Base-by-base conservation (phyloP, 2,329 filamentous ascomycete genomes). In the Zasmidium angulare region DNA sequence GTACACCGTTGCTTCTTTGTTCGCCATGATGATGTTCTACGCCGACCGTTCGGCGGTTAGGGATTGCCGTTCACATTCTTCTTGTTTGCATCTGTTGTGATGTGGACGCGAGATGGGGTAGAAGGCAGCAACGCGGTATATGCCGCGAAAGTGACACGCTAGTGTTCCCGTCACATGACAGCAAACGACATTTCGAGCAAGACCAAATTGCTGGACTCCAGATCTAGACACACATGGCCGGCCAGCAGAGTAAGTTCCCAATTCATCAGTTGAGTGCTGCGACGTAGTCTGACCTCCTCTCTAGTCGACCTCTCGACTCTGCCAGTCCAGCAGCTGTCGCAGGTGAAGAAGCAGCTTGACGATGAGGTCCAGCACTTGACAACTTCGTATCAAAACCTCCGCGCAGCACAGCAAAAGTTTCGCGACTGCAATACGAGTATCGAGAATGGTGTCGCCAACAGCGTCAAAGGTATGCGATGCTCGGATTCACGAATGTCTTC, bases 341-440 rank as follows among this genome's bases (percentile, higher is more conserved):
- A 91, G 69, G 88, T 99, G 68, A 97, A 99, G 82, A 92, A 95
- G 76, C 93, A 97, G 76, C 88, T 99, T 66, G 93, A 96, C 75
- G 89, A 95, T 71, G 95, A 99, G 78, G 88, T 99, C 66, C 91
- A 96, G 74, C 93, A 98, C 79, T 86, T 99, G 66, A 96, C 91
- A 1, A 85, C 82, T 58, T 98, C 95, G 10, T 96, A 96, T 79
- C 84, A 89, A 53, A 95, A 96, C 74, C 86, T 99, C 1, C 90
- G 93, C 65, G 88, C 88, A 54, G 95, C 95, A 1, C 95, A 98
- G 75, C 84, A 86, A 55, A 96, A 96, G 75, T 99, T 99, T 80
- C 85, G 86, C 57, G 93, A 98, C 72, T 99, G 95, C 71, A 83
- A 96, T 36, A 84, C 84, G 53, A 91, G 89, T 54, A 90, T 99